Conservation (phyloP, 139 green algal genomes). For the Chlamydomonas schloesseri region DNA sequence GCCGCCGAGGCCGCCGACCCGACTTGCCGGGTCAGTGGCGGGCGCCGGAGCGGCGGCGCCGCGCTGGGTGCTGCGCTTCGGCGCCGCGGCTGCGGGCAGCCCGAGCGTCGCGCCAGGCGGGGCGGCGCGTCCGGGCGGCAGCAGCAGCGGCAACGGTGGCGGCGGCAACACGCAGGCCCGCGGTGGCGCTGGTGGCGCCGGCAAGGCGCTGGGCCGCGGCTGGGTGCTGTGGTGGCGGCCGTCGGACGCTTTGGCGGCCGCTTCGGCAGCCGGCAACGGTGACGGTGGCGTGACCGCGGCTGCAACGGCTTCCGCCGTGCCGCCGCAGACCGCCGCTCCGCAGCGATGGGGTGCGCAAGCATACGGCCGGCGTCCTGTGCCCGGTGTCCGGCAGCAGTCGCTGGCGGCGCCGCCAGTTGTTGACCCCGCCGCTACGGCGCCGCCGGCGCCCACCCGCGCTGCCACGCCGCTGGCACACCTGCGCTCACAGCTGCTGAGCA, state of each 20-base stretch:
- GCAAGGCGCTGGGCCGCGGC: not conserved
- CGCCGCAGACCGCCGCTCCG: not conserved
- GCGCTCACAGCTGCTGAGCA: not conserved
- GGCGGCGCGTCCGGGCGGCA: no score
- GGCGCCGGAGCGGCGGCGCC: not conserved
- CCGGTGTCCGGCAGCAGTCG: not conserved
- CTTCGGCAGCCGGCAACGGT: not conserved
- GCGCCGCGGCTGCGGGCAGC: not conserved
- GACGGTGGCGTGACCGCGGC: not conserved
- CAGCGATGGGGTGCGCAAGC: no score
- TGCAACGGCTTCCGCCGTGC: not conserved
- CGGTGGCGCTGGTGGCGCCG: not conserved
- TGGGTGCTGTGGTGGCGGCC: conserved; percentile 25
- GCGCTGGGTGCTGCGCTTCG: conserved; percentile 13
- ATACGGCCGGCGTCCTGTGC: no score
- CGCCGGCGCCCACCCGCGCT: not conserved
- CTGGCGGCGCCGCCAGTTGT: not conserved
- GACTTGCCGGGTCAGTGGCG: not conserved
- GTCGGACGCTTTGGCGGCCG: not conserved
- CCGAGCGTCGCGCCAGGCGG: no score
- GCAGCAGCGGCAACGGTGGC: not conserved
- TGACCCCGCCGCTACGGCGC: not conserved
- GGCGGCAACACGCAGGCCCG: not conserved
- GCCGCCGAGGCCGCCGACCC: no score
- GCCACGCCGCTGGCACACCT: not conserved